phyloP scores from a whole-genome alignment of 371 early-diverging fungal species.

The Actinomortierella ambigua region DNA sequence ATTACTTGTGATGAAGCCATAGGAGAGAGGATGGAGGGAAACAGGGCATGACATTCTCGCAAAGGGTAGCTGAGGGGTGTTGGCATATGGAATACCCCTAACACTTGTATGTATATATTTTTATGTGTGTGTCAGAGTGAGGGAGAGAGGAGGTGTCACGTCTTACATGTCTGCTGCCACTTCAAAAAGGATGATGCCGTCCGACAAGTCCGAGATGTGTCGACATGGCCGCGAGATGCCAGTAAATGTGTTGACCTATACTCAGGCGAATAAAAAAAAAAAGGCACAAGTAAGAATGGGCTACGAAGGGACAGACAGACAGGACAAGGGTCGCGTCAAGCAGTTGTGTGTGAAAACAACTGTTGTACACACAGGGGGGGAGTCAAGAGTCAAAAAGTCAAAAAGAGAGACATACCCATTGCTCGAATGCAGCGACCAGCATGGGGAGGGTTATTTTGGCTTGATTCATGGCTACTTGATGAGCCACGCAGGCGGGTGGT shows the following conservation, averaged over 20 bases:
- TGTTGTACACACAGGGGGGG: too few species aligned
- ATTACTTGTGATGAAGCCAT: background rate
- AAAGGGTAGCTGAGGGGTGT: background rate
- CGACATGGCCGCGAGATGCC: conserved; percentile 63
- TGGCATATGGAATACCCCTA: too few species aligned
- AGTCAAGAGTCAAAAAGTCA: too few species aligned
- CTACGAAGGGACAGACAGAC: too few species aligned
- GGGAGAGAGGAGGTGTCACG: background rate
- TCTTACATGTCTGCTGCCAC: conserved; percentile 85
- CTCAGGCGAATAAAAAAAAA: too few species aligned
- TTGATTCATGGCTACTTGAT: too few species aligned
- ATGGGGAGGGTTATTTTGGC: conserved; percentile 16
- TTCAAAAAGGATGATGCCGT: conserved; percentile 83
- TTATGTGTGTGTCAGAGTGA: too few species aligned
- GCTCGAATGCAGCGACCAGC: conserved; percentile 36
- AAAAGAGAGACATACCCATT: conserved; percentile 48
- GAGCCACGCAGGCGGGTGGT: too few species aligned
- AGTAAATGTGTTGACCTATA: conserved; percentile 78
- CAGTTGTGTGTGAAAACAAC: too few species aligned
- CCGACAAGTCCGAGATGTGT: conserved; percentile 73
- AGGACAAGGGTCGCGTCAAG: too few species aligned
- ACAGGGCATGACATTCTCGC: background rate
- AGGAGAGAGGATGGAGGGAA: background rate
- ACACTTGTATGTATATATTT: too few species aligned
- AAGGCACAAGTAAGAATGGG: too few species aligned